Base-by-base conservation (phyloP, 2,329 filamentous ascomycete genomes). In the Alternaria sp. region DNA sequence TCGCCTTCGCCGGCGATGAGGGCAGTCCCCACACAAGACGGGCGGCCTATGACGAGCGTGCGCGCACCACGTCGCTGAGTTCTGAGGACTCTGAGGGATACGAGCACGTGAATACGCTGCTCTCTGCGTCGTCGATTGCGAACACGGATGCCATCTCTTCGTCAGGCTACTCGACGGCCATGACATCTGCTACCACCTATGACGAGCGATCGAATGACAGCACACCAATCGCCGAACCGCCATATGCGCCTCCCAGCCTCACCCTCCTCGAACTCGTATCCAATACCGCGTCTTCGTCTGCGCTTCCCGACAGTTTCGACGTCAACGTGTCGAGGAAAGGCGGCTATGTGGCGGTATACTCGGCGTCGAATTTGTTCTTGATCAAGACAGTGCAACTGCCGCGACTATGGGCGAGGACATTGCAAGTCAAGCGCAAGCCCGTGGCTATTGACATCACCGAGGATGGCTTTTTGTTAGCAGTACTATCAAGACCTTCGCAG, bases 401-500 rank as follows among this genome's bases (percentile, higher is more conserved):
- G 5, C 62, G 75, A 14, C 63, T 78, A 34, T 79, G 74, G 67
- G 72, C 76, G 9, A 61, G 77, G 47, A 79, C 75, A 5, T 63
- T 79, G 53, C 71, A 78, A 59, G 68, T 79, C 49, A 76, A 73
- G 64, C 72, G 77, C 54, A 79, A 77, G 54, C 77, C 77, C 1
- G 69, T 79, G 14, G 88, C 91, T 5, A 89, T 91, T 14, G 92
- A 92, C 54, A 90, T 96, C 64, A 86, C 91, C 39, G 92, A 96
- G 69, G 88, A 94, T 76, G 92, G 90, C 16, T 87, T 86, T 11
- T 80, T 91, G 11, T 83, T 97, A 32, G 93, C 91, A 1, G 91
- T 97, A 6, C 82, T 95, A 48, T 93, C 92, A 26, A 91, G 87
- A 6, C 90, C 92, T 65, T 91, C 94, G 81, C 91, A 94, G 75